These are phyloP conservation scores for Candolleomyces efflorescens DNA, from an alignment of 768 basidiomycete genomes.

Conservation along the genomic window DNA sequence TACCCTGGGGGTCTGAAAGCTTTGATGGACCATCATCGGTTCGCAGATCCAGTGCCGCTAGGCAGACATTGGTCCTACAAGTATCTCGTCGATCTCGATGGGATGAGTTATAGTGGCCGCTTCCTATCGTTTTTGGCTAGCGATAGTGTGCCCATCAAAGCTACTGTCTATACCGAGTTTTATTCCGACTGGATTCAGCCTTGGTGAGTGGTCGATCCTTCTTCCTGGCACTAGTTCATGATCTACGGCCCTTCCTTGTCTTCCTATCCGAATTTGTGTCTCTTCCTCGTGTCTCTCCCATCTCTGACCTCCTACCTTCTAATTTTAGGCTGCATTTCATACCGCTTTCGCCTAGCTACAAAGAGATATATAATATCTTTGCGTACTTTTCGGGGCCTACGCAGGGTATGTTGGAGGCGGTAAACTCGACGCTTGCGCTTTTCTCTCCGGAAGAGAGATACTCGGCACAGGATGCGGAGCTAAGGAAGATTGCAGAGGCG, in stretches of 20 bases:
- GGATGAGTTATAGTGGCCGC: constrained; percentile 91
- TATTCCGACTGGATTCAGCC: constrained; percentile 56
- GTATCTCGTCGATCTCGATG: constrained; percentile 88
- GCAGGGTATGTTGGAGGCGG: constrained; percentile 44
- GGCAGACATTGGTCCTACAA: constrained; percentile 92
- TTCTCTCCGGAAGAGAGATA: constrained; percentile 24
- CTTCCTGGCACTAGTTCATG: too few relatives aligned
- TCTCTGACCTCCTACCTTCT: neutral
- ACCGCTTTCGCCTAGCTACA: constrained; percentile 77
- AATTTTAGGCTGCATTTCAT: constrained; percentile 80
- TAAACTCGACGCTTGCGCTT: constrained; percentile 41
- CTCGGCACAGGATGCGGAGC: constrained; percentile 57
- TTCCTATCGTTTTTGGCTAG: constrained; percentile 84
- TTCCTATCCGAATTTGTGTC: neutral
- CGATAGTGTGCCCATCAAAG: constrained; percentile 86
- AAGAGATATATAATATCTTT: constrained; percentile 88
- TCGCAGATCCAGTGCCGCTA: constrained; percentile 72
- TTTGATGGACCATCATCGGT: constrained; percentile 57
- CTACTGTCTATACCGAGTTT: constrained; percentile 89
- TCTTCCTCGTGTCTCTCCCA: too few relatives aligned
- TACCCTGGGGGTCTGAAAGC: constrained; percentile 72
- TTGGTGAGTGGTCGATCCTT: constrained; percentile 7
- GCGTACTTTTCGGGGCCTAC: constrained; percentile 87
- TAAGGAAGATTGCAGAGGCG: constrained; percentile 77
- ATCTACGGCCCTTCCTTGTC: neutral